phyloP scores from a whole-genome alignment of 345 rosid species.

The Sonneratia caseolaris region DNA sequence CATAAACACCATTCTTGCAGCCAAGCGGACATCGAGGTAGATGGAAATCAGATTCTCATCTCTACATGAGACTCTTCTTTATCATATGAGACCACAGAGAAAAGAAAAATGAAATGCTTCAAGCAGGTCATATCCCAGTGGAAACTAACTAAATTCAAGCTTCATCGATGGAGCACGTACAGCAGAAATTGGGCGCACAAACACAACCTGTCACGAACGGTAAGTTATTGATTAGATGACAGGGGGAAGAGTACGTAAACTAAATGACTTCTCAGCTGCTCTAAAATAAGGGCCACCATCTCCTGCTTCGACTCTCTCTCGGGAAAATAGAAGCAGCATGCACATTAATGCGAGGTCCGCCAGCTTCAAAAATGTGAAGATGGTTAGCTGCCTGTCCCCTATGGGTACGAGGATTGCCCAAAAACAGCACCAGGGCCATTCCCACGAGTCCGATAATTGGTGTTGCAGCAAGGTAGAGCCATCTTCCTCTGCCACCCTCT shows the following conservation, averaged over 20 bases:
- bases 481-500: constrained; percentile 46
- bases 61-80: background rate
- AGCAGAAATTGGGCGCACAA: background rate
- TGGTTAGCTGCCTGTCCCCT: constrained; percentile 25
- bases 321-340: constrained; percentile 12
- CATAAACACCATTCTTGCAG: background rate
- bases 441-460: constrained; percentile 75
- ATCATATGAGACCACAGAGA: background rate
- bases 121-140: background rate
- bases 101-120: background rate
- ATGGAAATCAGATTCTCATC: background rate
- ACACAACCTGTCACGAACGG: background rate
- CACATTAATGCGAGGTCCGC: background rate
- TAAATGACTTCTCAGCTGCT: background rate
- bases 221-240: background rate
- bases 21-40: background rate
- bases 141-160: background rate
- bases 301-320: constrained; percentile 53
- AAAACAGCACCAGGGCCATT: constrained; percentile 56
- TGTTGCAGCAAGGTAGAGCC: constrained; percentile 74
- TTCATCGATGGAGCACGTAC: background rate
- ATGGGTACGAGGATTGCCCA: constrained; percentile 38
- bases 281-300: constrained; percentile 73
- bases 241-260: background rate
- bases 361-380: constrained; percentile 11